Conservation (phyloP, 2,329 filamentous ascomycete species). For the Lecanosticta acicola region DNA sequence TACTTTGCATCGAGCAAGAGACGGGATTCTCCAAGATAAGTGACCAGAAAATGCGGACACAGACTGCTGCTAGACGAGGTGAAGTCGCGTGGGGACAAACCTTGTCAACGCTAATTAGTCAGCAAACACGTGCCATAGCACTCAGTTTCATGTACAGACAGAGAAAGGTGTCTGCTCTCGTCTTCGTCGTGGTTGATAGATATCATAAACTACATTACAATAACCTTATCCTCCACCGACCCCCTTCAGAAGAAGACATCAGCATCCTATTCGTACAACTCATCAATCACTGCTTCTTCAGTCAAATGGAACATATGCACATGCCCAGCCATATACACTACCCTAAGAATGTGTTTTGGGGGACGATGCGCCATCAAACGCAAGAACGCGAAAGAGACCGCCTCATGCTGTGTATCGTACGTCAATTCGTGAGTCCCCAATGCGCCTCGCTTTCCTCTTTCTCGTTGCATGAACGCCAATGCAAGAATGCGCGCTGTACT, state of each 20-base stretch:
- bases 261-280: background rate
- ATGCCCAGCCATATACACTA: constrained; percentile 1
- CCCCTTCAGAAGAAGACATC: background rate
- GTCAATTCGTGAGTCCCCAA: background rate
- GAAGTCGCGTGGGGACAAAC: too few species aligned
- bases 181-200: background rate
- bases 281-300: background rate
- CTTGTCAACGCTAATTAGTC: too few species aligned
- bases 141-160: too few species aligned
- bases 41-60: too few species aligned
- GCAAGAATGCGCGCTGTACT: constrained; percentile 8
- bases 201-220: background rate
- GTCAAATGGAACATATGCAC: background rate
- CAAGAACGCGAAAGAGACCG: background rate
- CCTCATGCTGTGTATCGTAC: constrained; percentile 1
- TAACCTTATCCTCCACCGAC: background rate
- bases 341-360: background rate
- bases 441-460: background rate
- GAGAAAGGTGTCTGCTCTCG: too few species aligned
- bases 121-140: too few species aligned
- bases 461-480: background rate
- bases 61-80: too few species aligned
- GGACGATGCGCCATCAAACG: background rate
- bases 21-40: too few species aligned
- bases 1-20: too few species aligned